Evolutionary conservation across 371 early-diverging fungal genomes (phyloP).

Genomic region (Dinochytrium kinnereticum): DNA sequence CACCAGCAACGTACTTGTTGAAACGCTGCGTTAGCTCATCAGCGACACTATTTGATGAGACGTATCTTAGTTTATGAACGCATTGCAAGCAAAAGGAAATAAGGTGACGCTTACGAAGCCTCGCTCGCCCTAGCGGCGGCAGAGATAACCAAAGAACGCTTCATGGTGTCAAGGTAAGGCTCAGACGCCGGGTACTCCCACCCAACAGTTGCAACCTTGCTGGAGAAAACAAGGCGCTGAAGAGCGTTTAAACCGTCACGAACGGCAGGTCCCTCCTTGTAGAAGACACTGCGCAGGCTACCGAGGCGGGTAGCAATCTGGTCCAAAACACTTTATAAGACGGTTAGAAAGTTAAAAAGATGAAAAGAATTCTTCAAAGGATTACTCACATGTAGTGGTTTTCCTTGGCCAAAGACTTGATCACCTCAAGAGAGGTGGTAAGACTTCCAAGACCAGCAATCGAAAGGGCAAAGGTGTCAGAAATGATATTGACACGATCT

Average conservation of each 20-base stretch:
- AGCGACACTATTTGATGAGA: constrained; percentile 56
- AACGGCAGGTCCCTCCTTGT: constrained; percentile 48
- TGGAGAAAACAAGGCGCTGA: constrained; percentile 46
- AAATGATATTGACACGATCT: constrained; percentile 55
- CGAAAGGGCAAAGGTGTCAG: constrained; percentile 66
- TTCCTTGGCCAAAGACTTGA: constrained; percentile 66
- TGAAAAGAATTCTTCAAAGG: no score
- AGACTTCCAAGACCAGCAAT: constrained; percentile 65
- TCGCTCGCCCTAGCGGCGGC: constrained; percentile 59
- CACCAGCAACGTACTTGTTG: constrained; percentile 58
- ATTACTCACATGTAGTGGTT: constrained; percentile 64
- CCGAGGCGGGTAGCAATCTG: constrained; percentile 44
- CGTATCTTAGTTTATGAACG: no score
- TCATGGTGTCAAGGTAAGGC: constrained; percentile 40
- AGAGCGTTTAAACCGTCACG: constrained; percentile 49
- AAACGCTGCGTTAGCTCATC: constrained; percentile 68
- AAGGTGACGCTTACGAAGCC: constrained; percentile 33
- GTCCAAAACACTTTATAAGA: constrained; percentile 43
- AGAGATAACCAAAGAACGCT: constrained; percentile 59
- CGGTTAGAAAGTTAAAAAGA: constrained; percentile 2
- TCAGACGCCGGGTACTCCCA: constrained; percentile 51
- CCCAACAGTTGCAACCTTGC: constrained; percentile 48
- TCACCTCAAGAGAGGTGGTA: constrained; percentile 64
- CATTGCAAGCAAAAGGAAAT: no score
- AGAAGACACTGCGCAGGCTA: constrained; percentile 42